Evolutionary conservation across 2,329 filamentous ascomycete species (phyloP).

Genomic region (Epichloe brachyelytri): DNA sequence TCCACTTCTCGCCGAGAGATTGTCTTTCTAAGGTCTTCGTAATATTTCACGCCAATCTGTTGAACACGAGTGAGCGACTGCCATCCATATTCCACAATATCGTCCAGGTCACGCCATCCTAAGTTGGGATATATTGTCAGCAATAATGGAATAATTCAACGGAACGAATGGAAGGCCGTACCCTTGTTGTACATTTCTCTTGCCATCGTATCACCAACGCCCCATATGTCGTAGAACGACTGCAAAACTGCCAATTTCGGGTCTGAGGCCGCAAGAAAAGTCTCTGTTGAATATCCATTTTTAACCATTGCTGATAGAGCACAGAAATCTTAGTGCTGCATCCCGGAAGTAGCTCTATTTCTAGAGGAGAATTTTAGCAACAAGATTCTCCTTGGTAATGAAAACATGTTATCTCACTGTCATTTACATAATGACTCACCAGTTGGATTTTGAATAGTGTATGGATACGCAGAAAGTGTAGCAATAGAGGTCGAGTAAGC

Average conservation of each 20-base stretch:
- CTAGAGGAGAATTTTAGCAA: slow-evolving; percentile 16
- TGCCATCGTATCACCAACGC: slow-evolving; percentile 74
- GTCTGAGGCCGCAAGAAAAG: slow-evolving; percentile 50
- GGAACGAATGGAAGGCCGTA: slow-evolving; percentile 5
- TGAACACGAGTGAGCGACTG: slow-evolving; percentile 60
- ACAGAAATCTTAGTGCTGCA: slow-evolving; percentile 70
- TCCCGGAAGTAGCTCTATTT: slow-evolving; percentile 52
- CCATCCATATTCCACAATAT: slow-evolving; percentile 79
- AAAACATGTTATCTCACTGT: not conserved
- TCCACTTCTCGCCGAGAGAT: slow-evolving; percentile 67
- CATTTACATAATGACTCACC: slow-evolving; percentile 20
- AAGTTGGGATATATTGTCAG: not conserved
- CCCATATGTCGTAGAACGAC: slow-evolving; percentile 77
- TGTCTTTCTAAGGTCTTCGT: slow-evolving; percentile 64
- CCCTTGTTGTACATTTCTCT: slow-evolving; percentile 64
- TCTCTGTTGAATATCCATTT: slow-evolving; percentile 49
- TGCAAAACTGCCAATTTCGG: slow-evolving; percentile 50
- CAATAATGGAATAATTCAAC: not conserved
- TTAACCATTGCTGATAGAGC: slow-evolving; percentile 63
- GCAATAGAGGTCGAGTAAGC: slow-evolving; percentile 86
- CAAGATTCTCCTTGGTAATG: not conserved
- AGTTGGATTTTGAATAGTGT: slow-evolving; percentile 25
- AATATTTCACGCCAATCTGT: slow-evolving; percentile 89
- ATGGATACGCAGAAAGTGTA: slow-evolving; percentile 67
- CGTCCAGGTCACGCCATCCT: slow-evolving; percentile 74